Percentiles rank a stretch among this genome's conserved stretches.
Conservation (phyloP, 2,329 filamentous ascomycete genomes). For the Onygena corvina region DNA sequence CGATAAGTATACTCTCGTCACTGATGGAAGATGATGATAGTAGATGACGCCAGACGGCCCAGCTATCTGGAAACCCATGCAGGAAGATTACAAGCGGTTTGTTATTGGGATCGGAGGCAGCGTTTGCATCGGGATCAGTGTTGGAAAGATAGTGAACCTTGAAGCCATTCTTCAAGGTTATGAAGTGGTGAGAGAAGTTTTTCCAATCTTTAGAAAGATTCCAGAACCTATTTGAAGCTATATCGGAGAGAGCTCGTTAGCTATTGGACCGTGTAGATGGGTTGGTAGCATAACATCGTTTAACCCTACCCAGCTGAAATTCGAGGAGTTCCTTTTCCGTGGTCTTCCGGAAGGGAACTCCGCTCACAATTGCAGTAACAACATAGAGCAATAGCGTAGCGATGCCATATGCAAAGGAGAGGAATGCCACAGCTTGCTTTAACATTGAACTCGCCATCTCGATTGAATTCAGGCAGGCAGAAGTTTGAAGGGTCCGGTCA, state of each 20-base stretch:
- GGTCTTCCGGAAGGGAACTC: constrained; percentile 28
- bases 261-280: background rate
- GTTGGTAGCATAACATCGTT: background rate
- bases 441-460: constrained; percentile 11
- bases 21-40: constrained; percentile 32
- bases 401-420: constrained; percentile 26
- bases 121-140: constrained; percentile 19
- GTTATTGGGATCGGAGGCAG: constrained; percentile 14
- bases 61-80: constrained; percentile 51
- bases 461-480: background rate
- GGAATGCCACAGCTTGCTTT: constrained; percentile 15
- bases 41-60: constrained; percentile 42
- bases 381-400: constrained; percentile 27
- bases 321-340: constrained; percentile 32
- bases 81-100: constrained; percentile 42
- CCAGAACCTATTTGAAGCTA: constrained; percentile 45
- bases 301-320: constrained; percentile 30
- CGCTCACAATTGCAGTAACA: constrained; percentile 22
- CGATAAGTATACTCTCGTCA: constrained; percentile 37
- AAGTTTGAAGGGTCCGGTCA: background rate
- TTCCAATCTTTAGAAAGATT: constrained; percentile 38
- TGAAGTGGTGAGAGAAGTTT: constrained; percentile 41
- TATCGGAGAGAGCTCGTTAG: background rate
- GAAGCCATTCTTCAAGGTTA: constrained; percentile 38
- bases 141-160: constrained; percentile 46